Conservation (phyloP, 2,329 filamentous ascomycete genomes). For the Fusarium sp. region DNA sequence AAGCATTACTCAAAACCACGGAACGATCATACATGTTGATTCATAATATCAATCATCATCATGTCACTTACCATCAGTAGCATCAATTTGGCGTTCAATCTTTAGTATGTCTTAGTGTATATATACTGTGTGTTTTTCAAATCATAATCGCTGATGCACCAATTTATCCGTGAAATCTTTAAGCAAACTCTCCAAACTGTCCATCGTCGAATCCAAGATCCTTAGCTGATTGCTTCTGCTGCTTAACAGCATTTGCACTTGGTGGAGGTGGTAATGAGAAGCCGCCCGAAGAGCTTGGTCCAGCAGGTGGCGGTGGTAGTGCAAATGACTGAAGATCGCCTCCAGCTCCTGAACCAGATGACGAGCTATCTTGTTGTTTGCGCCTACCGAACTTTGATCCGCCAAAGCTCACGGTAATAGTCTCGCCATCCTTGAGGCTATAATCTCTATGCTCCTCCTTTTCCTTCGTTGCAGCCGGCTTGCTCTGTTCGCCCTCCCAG, state of each 20-base stretch:
- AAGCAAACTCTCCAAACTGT: slow-evolving; percentile 86
- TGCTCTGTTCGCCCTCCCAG: slow-evolving; percentile 60
- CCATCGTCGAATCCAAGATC: slow-evolving; percentile 88
- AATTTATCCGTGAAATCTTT: not conserved
- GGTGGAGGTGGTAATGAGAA: slow-evolving; percentile 76
- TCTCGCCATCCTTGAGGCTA: slow-evolving; percentile 89
- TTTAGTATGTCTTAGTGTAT: slow-evolving; percentile 15
- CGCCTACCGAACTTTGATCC: slow-evolving; percentile 64
- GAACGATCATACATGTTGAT: not conserved
- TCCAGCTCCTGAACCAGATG: slow-evolving; percentile 30
- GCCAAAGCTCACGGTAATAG: slow-evolving; percentile 83
- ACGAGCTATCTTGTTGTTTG: slow-evolving; percentile 49
- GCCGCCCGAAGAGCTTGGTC: slow-evolving; percentile 52
- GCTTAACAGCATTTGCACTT: slow-evolving; percentile 68
- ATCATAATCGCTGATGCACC: slow-evolving; percentile 37
- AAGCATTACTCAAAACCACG: not conserved
- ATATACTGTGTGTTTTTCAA: slow-evolving; percentile 29
- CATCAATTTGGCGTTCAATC: slow-evolving; percentile 15
- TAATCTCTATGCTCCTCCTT: slow-evolving; percentile 69
- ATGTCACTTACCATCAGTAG: slow-evolving; percentile 28
- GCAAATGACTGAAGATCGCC: slow-evolving; percentile 70
- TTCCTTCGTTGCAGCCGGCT: slow-evolving; percentile 52
- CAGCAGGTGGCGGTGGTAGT: slow-evolving; percentile 75
- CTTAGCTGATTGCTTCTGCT: slow-evolving; percentile 66
- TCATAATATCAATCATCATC: not conserved